These are phyloP conservation scores for Pseudohalonectria lignicola DNA, from an alignment of 2,329 filamentous ascomycete genomes.

Conservation along the genomic window DNA sequence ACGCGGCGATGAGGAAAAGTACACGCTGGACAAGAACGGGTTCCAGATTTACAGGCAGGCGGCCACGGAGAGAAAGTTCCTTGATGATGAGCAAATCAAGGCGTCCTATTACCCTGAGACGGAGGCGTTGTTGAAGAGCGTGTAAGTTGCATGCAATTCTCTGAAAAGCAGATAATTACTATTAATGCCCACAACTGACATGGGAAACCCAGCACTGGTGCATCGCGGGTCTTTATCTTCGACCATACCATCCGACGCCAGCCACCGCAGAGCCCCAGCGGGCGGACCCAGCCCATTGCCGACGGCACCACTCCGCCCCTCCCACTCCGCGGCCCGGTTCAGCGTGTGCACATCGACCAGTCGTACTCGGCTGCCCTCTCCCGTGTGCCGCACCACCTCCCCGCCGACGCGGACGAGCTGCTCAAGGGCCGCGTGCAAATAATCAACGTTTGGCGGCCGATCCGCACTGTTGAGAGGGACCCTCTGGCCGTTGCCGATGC, in stretches of 20 bases:
- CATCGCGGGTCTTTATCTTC: constrained; percentile 45
- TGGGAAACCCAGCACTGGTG: constrained; percentile 35
- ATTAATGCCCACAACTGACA: constrained; percentile 4
- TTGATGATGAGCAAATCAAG: constrained; percentile 38
- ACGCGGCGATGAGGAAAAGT: constrained; percentile 52
- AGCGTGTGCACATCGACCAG: constrained; percentile 48
- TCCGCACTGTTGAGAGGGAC: constrained; percentile 48
- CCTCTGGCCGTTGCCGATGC: constrained; percentile 62
- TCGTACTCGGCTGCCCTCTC: constrained; percentile 16
- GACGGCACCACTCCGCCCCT: background rate
- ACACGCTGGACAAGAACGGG: constrained; percentile 37
- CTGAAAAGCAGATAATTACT: too few species aligned
- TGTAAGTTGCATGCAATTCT: constrained; percentile 3
- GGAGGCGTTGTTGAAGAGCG: constrained; percentile 31
- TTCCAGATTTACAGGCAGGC: constrained; percentile 46
- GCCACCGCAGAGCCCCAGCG: constrained; percentile 28
- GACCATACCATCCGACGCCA: constrained; percentile 44
- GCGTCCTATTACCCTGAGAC: constrained; percentile 52
- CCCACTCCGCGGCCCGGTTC: constrained; percentile 29
- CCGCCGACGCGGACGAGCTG: constrained; percentile 29
- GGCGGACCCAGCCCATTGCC: background rate
- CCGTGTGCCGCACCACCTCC: constrained; percentile 25
- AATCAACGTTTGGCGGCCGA: constrained; percentile 76
- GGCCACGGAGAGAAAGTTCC: constrained; percentile 12
- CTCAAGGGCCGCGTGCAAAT: constrained; percentile 45